These are phyloP conservation scores for Oldenlandia corymbosa DNA, from an alignment of 257 asterid genomes.

Conservation along the genomic window DNA sequence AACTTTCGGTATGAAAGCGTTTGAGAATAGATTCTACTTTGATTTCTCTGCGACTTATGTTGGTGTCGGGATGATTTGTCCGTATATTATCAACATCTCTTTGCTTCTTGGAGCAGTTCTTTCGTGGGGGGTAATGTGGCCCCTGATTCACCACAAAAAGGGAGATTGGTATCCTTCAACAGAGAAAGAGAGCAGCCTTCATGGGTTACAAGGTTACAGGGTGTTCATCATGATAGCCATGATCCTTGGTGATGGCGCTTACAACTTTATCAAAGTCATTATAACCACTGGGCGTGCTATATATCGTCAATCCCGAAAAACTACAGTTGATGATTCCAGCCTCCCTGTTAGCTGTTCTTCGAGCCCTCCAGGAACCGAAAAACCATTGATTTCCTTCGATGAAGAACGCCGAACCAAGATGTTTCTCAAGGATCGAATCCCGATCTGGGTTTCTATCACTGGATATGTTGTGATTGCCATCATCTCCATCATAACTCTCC, in stretches of 20 bases:
- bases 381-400: constrained; percentile 46
- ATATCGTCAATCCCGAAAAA: constrained; percentile 45
- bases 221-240: constrained; percentile 87
- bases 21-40: constrained; percentile 64
- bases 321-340: constrained; percentile 25
- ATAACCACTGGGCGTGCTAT: constrained; percentile 59
- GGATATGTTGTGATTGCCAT: background rate
- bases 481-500: constrained; percentile 56
- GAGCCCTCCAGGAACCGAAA: constrained; percentile 14
- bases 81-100: constrained; percentile 77
- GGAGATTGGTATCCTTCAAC: constrained; percentile 77
- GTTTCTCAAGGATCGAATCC: constrained; percentile 38
- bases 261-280: constrained; percentile 71
- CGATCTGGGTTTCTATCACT: background rate
- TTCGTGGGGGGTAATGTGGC: constrained; percentile 99
- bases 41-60: constrained; percentile 94
- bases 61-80: constrained; percentile 98
- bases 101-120: constrained; percentile 77
- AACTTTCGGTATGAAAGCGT: constrained; percentile 88
- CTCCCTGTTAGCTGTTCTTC: constrained; percentile 45
- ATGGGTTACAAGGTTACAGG: constrained; percentile 89
- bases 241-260: constrained; percentile 95
- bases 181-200: constrained; percentile 39
- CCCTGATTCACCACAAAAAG: constrained; percentile 51
- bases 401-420: constrained; percentile 62